A percentile compares a stretch with the other conserved stretches of the same genome.
Evolutionary conservation across 2,329 filamentous ascomycete genomes (phyloP).

Genomic region (Fusarium musae): DNA sequence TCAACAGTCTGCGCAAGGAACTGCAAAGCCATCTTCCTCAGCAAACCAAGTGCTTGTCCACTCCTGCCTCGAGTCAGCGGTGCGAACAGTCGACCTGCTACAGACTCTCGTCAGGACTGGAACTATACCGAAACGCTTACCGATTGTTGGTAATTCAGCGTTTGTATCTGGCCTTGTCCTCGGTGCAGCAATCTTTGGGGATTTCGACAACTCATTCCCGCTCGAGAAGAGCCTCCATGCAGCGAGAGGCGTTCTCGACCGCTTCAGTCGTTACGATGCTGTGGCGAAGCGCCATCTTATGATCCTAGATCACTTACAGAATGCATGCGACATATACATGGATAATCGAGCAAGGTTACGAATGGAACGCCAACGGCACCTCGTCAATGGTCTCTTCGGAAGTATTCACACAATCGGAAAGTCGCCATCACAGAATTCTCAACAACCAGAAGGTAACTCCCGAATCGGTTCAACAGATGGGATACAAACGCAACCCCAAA

Average conservation of each 20-base stretch:
- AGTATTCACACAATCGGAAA: slow-evolving; percentile 39
- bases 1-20: slow-evolving; percentile 11
- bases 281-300: slow-evolving; percentile 39
- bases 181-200: slow-evolving; percentile 57
- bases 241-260: slow-evolving; percentile 38
- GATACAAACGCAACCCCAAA: neutral
- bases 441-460: neutral
- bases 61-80: slow-evolving; percentile 51
- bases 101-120: slow-evolving; percentile 49
- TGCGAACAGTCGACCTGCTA: slow-evolving; percentile 52
- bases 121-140: slow-evolving; percentile 54
- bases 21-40: slow-evolving; percentile 3
- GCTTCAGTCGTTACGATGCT: slow-evolving; percentile 35
- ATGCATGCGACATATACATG: slow-evolving; percentile 39
- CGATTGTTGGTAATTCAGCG: slow-evolving; percentile 58
- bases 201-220: slow-evolving; percentile 53
- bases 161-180: slow-evolving; percentile 58
- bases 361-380: slow-evolving; percentile 39
- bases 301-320: slow-evolving; percentile 40
- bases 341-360: slow-evolving; percentile 36
- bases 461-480: neutral
- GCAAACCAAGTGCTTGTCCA: slow-evolving; percentile 45
- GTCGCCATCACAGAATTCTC: neutral
- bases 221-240: slow-evolving; percentile 42
- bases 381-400: slow-evolving; percentile 40